Evolutionary conservation across 1,139 yeast species (phyloP), one percentile per base, ranked within the genome.

Genomic region (Candida sp.): DNA sequence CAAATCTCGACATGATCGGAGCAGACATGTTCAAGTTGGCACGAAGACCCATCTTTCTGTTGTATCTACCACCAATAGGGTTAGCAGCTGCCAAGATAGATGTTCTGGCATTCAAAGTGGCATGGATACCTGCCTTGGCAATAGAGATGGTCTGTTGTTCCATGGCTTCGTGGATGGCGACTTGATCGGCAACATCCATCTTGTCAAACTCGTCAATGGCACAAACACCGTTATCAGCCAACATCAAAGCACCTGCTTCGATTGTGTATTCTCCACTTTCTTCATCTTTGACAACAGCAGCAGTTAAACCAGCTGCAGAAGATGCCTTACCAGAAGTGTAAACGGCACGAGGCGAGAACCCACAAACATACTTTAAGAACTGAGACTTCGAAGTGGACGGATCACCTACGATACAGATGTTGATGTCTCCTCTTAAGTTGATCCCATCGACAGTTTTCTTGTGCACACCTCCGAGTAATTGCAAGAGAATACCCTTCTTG

Each of bases 81-180:
- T 94, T 94, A 0, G 99, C 99, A 17, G 99, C 98, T 0, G 99
- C 99, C 53, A 94, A 73, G 59, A 94, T 94, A 0, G 98, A 90
- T 0, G 99, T 92, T 65, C 99, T 83, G 2, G 99, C 99, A 67
- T 94, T 94, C 62, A 94, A 75, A 0, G 99, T 94, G 5, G 99
- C 98, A 67, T 94, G 98, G 56, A 94, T 94, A 63, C 99, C 99
- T 1, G 99, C 99, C 68, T 94, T 94, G 26, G 99, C 98, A 63
- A 94, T 94, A 11, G 98, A 92, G 57, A 94, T 94, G 0, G 99
- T 94, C 69, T 94, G 99, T 72, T 94, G 99, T 77, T 94, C 99
- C 99, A 94, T 94, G 12, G 99, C 99, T 76, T 94, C 99, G 74
- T 94, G 99, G 76, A 94, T 94, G 3, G 99, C 99, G 52, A 94